phyloP scores from a whole-genome alignment of 164 flowering plant species.

The Platanus orientalis region DNA sequence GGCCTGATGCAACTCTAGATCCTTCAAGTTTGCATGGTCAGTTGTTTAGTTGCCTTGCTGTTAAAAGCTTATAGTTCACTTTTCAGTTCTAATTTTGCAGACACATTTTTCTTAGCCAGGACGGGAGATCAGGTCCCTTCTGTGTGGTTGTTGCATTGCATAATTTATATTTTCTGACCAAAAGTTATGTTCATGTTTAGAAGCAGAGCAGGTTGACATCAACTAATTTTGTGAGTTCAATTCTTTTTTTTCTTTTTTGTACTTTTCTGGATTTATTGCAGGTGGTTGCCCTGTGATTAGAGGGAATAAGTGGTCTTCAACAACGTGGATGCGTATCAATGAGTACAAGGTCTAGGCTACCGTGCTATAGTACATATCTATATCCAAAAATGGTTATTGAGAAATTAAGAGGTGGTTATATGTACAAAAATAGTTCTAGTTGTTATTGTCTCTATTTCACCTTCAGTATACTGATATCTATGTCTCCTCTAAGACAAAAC shows the following conservation, averaged over 20 bases:
- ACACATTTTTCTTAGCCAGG: background rate
- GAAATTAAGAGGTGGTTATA: no score
- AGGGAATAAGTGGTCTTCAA: no score
- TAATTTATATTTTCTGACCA: no score
- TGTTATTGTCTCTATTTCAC: background rate
- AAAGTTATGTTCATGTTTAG: background rate
- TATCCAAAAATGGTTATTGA: no score
- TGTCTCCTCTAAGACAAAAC: background rate
- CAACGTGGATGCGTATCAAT: constrained; percentile 85
- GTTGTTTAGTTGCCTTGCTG: constrained; percentile 9
- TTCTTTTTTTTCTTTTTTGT: no score
- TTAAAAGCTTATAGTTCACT: background rate
- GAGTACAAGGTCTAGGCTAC: no score
- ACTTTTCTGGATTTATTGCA: constrained; percentile 23
- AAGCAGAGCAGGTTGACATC: background rate
- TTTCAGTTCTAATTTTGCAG: background rate
- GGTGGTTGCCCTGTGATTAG: no score
- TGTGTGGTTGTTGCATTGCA: no score
- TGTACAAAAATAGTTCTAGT: constrained; percentile 15
- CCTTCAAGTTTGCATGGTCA: constrained; percentile 88
- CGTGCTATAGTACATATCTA: no score
- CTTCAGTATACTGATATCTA: background rate
- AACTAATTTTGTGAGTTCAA: background rate
- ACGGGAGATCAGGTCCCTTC: background rate
- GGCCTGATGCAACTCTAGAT: constrained; percentile 82